phyloP scores from a whole-genome alignment of 2,329 filamentous ascomycete genomes.

The Ambrosiella cleistominuta region DNA sequence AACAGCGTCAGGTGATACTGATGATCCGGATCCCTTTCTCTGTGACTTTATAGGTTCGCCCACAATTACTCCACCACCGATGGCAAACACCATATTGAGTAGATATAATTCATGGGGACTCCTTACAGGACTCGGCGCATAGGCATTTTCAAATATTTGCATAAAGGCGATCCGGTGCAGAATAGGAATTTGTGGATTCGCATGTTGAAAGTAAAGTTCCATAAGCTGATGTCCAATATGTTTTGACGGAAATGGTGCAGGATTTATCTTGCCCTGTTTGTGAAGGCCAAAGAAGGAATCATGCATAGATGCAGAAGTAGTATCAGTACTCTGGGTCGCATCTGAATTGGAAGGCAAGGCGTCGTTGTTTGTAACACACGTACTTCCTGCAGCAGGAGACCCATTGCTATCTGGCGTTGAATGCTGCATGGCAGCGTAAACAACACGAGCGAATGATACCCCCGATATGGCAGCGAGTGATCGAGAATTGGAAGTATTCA shows the following conservation, averaged over 20 bases:
- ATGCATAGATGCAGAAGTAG: constrained; percentile 52
- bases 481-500: constrained; percentile 59
- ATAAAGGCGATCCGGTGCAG: constrained; percentile 80
- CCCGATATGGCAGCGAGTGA: constrained; percentile 75
- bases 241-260: constrained; percentile 65
- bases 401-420: constrained; percentile 33
- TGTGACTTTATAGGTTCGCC: constrained; percentile 38
- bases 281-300: constrained; percentile 97
- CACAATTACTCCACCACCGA: constrained; percentile 83
- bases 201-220: constrained; percentile 82
- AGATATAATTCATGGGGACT: constrained; percentile 76
- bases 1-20: constrained; percentile 18
- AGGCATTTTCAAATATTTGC: constrained; percentile 69
- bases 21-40: constrained; percentile 16
- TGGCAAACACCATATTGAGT: constrained; percentile 93
- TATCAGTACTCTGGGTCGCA: too few relatives aligned
- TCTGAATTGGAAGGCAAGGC: too few relatives aligned
- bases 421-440: constrained; percentile 79
- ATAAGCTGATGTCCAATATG: constrained; percentile 57
- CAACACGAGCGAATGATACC: constrained; percentile 84
- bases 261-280: constrained; percentile 71
- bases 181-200: constrained; percentile 89
- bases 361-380: too few relatives aligned
- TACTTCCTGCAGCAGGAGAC: constrained; percentile 14
- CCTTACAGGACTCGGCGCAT: constrained; percentile 46